Evolutionary conservation across 78 protist species (phyloP).

Genomic region (Dictyostelium purpureum): DNA sequence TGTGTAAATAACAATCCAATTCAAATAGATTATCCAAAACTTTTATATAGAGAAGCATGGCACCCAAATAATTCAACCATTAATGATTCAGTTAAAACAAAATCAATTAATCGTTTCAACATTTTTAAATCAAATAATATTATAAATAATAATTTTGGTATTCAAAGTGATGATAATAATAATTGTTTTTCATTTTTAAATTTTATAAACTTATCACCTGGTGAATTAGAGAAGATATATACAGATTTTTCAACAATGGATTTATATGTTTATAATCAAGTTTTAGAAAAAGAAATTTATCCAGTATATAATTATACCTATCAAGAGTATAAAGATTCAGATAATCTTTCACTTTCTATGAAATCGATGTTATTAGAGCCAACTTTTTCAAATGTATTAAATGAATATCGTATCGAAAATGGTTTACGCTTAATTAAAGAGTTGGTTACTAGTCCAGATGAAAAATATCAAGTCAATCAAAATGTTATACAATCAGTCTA

Average conservation of each 20-base stretch:
- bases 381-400: not conserved
- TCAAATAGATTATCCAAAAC: slow-evolving; percentile 29
- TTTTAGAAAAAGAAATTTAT: not conserved
- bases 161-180: not conserved
- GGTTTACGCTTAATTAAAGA: not conserved
- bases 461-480: not conserved
- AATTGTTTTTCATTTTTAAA: slow-evolving; percentile 24
- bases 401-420: not conserved
- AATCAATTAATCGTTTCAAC: not conserved
- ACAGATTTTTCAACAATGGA: not conserved
- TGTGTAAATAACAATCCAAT: slow-evolving; percentile 55
- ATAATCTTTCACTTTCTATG: not conserved
- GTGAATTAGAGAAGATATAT: slow-evolving; percentile 2
- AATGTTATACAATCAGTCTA: slow-evolving; percentile 17
- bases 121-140: not conserved
- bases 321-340: not conserved
- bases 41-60: slow-evolving; percentile 22
- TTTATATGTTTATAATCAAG: not conserved
- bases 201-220: slow-evolving; percentile 60
- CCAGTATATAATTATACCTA: not conserved
- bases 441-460: not conserved
- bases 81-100: not conserved
- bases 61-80: not conserved
- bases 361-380: slow-evolving; percentile 50
- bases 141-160: too few relatives aligned